These are phyloP conservation scores for Coemansia sp. DNA, from an alignment of 192 early-diverging fungal species.

Conservation along the genomic window DNA sequence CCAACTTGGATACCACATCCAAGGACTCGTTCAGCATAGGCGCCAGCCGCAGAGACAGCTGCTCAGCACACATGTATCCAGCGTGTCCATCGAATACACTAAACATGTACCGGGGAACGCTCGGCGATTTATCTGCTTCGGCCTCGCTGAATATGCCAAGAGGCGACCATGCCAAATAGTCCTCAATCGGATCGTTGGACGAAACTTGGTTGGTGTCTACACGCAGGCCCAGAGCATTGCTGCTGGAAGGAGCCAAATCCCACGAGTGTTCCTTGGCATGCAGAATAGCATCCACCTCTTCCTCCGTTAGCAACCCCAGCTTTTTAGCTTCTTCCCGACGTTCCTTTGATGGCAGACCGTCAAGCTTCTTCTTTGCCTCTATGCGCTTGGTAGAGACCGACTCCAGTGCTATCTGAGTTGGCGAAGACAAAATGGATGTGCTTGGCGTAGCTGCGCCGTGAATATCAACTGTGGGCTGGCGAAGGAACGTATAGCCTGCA, in stretches of 20 bases:
- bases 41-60: conserved; percentile 31
- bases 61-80: conserved; percentile 41
- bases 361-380: conserved; percentile 25
- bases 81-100: conserved; percentile 40
- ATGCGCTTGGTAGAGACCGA: conserved; percentile 35
- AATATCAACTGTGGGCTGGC: conserved; percentile 9
- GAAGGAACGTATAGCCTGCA: conserved; percentile 32
- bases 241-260: conserved; percentile 6
- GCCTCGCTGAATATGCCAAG: neutral
- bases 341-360: conserved; percentile 13
- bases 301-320: conserved; percentile 27
- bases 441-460: neutral
- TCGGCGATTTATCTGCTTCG: neutral
- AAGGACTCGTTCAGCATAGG: conserved; percentile 39
- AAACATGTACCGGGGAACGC: conserved; percentile 28
- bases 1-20: conserved; percentile 6
- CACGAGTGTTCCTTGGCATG: conserved; percentile 35
- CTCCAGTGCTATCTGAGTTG: conserved; percentile 19
- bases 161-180: conserved; percentile 35
- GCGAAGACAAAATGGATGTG: neutral
- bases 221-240: conserved; percentile 3
- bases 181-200: conserved; percentile 51
- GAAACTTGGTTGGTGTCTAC: conserved; percentile 51
- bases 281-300: conserved; percentile 42
- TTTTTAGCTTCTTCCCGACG: conserved; percentile 19